Evolutionary conservation across 1,139 yeast genomes (phyloP).

Genomic region (Kodamaea plutei): DNA sequence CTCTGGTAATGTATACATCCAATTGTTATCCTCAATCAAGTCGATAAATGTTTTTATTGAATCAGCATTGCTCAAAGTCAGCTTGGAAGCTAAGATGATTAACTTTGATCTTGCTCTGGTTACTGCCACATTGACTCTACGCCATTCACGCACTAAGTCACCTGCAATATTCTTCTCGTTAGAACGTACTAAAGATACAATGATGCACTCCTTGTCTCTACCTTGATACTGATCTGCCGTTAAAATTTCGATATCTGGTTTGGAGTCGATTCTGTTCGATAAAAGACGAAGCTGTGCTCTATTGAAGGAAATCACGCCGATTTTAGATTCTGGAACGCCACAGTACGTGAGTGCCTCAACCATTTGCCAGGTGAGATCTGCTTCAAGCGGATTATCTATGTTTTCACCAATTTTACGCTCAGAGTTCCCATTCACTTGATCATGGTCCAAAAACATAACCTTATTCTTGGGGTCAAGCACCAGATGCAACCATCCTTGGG

Average conservation of each 20-base stretch:
- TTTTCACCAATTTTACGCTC: constrained; percentile 64
- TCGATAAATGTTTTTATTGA: constrained; percentile 62
- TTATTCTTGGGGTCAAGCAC: constrained; percentile 35
- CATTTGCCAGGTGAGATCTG: constrained; percentile 56
- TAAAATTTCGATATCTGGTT: constrained; percentile 60
- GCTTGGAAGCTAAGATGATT: constrained; percentile 72
- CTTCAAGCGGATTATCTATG: constrained; percentile 70
- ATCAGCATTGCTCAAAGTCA: constrained; percentile 53
- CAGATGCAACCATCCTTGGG: constrained; percentile 28
- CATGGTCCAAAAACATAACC: constrained; percentile 81
- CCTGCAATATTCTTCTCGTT: constrained; percentile 69
- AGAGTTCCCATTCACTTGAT: constrained; percentile 46
- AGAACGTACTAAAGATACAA: constrained; percentile 82
- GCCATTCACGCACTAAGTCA: constrained; percentile 78
- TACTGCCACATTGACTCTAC: constrained; percentile 89
- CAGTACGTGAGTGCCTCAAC: constrained; percentile 54
- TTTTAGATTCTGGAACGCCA: constrained; percentile 56
- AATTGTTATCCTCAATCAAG: constrained; percentile 52
- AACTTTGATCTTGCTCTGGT: constrained; percentile 87
- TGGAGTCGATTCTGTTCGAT: constrained; percentile 36
- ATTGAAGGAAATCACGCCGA: constrained; percentile 89
- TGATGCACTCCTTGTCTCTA: constrained; percentile 85
- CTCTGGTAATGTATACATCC: constrained; percentile 59
- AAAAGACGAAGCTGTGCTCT: constrained; percentile 71
- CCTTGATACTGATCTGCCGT: constrained; percentile 98